Conservation (phyloP, 2,329 filamentous ascomycete genomes). For the Fusarium sp. region DNA sequence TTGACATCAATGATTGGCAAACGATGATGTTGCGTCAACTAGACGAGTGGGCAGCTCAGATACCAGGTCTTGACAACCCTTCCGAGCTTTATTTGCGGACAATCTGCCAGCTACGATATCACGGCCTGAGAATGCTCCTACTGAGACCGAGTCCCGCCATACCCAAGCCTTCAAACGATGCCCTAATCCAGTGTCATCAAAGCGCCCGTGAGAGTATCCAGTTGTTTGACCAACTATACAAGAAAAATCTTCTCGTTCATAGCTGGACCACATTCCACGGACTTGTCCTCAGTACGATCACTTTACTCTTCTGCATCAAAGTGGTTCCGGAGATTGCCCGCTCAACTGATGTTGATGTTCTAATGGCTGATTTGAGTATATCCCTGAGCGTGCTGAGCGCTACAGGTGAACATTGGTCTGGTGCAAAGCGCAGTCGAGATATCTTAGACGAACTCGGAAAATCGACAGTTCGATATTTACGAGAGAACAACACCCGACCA, state of each 20-base stretch:
- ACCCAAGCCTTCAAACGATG: constrained; percentile 60
- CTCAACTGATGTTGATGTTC: constrained; percentile 55
- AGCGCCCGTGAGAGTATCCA: constrained; percentile 60
- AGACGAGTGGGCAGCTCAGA: constrained; percentile 57
- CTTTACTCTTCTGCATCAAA: constrained; percentile 67
- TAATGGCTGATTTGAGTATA: constrained; percentile 60
- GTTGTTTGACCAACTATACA: constrained; percentile 61
- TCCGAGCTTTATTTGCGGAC: constrained; percentile 47
- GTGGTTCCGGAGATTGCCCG: constrained; percentile 60
- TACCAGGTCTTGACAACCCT: constrained; percentile 49
- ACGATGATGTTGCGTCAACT: constrained; percentile 58
- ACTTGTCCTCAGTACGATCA: constrained; percentile 63
- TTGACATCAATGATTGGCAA: constrained; percentile 64
- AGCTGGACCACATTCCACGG: constrained; percentile 66
- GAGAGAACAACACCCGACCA: constrained; percentile 10
- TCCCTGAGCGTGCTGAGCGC: constrained; percentile 65
- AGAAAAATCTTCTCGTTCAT: constrained; percentile 61
- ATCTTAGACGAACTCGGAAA: constrained; percentile 59
- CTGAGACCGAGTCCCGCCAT: constrained; percentile 68
- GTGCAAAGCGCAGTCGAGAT: constrained; percentile 63
- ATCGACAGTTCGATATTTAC: constrained; percentile 52
- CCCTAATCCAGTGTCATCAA: constrained; percentile 59
- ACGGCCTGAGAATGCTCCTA: constrained; percentile 65
- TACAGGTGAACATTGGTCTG: constrained; percentile 67
- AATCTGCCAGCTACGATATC: constrained; percentile 63